Evolutionary conservation across 306 rosid genomes (phyloP).

Genomic region (Begonia loranthoides): DNA sequence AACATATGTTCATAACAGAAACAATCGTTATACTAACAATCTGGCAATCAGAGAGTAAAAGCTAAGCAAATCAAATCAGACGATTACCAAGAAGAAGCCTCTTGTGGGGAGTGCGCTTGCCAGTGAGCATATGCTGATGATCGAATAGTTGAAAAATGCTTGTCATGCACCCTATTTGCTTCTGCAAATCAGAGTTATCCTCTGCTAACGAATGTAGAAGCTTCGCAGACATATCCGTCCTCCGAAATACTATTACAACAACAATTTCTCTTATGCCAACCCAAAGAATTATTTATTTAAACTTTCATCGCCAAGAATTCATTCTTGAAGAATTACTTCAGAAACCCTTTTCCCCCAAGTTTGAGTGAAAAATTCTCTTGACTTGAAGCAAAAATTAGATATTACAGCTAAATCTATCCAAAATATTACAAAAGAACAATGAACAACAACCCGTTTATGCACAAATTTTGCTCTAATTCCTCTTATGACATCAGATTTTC

Average conservation of each 20-base stretch:
- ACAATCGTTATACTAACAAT: background rate
- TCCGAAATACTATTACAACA: background rate
- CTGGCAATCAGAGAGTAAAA: too few relatives aligned
- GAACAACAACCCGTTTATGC: too few relatives aligned
- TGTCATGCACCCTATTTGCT: slow-evolving; percentile 93
- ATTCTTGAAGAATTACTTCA: too few relatives aligned
- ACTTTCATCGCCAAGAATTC: slow-evolving; percentile 14
- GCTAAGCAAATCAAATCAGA: background rate
- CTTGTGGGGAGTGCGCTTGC: slow-evolving; percentile 47
- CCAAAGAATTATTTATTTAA: background rate
- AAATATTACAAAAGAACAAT: too few relatives aligned
- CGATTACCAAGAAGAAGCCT: slow-evolving; percentile 48
- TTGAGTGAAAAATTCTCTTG: too few relatives aligned
- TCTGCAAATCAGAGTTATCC: slow-evolving; percentile 81
- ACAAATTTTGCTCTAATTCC: too few relatives aligned
- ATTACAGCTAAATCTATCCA: too few relatives aligned
- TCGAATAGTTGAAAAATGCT: slow-evolving; percentile 83
- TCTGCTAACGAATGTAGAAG: slow-evolving; percentile 83
- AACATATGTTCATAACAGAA: background rate
- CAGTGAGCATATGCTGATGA: slow-evolving; percentile 43
- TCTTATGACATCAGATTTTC: too few relatives aligned
- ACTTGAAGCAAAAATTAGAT: too few relatives aligned
- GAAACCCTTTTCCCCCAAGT: too few relatives aligned
- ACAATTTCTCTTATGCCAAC: background rate
- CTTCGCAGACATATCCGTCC: slow-evolving; percentile 71